Conservation (phyloP, 2,329 filamentous ascomycete genomes). For the Fusarium austroafricanum region DNA sequence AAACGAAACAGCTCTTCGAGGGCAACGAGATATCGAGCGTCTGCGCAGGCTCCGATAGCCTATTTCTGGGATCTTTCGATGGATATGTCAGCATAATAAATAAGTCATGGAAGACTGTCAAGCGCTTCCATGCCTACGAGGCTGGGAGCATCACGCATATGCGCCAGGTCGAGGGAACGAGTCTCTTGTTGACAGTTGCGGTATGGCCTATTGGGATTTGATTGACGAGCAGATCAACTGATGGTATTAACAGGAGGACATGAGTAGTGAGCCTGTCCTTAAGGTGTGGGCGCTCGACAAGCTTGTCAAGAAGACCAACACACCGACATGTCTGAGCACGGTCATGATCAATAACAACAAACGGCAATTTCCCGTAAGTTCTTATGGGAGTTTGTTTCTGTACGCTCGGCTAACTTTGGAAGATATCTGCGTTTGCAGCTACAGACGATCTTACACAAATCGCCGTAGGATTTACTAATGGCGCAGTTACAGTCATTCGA, state of each 20-base stretch:
- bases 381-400: fast-evolving
- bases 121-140: constrained; percentile 89
- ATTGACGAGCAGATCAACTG: constrained; percentile 3
- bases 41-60: constrained; percentile 86
- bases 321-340: constrained; percentile 88
- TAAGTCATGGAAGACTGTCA: constrained; percentile 85
- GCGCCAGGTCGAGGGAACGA: constrained; percentile 89
- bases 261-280: constrained; percentile 86
- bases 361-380: constrained; percentile 86
- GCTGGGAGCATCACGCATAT: constrained; percentile 86
- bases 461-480: constrained; percentile 95
- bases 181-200: constrained; percentile 84
- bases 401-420: constrained; percentile 3
- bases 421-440: constrained; percentile 89
- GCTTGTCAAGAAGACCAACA: constrained; percentile 90
- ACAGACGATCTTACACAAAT: constrained; percentile 91
- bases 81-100: constrained; percentile 90
- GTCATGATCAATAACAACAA: constrained; percentile 88
- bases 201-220: constrained; percentile 48
- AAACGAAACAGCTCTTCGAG: constrained; percentile 82
- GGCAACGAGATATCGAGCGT: constrained; percentile 85
- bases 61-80: constrained; percentile 89
- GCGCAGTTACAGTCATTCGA: constrained; percentile 90
- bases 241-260: constrained; percentile 72
- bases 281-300: constrained; percentile 99